phyloP scores from a whole-genome alignment of 305 asterid genomes.

The Striga hermonthica region DNA sequence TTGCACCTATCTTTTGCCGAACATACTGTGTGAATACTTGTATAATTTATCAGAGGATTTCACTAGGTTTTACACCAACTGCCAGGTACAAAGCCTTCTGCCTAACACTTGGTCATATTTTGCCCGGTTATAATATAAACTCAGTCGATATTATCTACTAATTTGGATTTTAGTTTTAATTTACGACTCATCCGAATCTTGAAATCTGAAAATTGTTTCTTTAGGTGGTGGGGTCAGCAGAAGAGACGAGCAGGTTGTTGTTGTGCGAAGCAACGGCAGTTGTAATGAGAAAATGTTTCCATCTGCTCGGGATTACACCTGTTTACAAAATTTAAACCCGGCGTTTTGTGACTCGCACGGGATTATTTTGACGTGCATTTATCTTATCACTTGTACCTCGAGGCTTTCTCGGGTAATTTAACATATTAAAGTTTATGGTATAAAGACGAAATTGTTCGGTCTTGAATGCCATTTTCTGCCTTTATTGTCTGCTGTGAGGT shows the following conservation, averaged over 20 bases:
- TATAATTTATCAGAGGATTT: constrained; percentile 85
- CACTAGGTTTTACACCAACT: constrained; percentile 76
- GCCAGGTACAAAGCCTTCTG: constrained; percentile 56
- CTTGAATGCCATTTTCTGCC: too few relatives aligned
- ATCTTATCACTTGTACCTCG: too few relatives aligned
- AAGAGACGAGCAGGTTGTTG: constrained; percentile 82
- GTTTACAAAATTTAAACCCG: constrained; percentile 60
- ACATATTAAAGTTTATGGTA: too few relatives aligned
- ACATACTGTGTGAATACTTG: constrained; percentile 70
- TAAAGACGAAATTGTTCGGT: too few relatives aligned
- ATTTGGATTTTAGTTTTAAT: too few relatives aligned
- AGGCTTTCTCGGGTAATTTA: too few relatives aligned
- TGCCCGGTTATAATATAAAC: too few relatives aligned
- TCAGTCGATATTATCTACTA: too few relatives aligned
- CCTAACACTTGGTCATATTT: background rate
- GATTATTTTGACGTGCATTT: background rate
- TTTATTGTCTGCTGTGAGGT: too few relatives aligned
- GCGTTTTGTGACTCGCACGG: background rate
- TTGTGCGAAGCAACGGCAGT: constrained; percentile 91
- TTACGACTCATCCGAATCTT: constrained; percentile 3
- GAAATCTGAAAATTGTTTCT: constrained; percentile 13
- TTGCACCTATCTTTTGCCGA: constrained; percentile 66
- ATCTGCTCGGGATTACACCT: constrained; percentile 46
- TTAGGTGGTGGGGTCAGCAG: constrained; percentile 81
- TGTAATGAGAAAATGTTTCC: constrained; percentile 85